Evolutionary conservation across 176 grass and related monocot species (phyloP).

Genomic region (Coix lacrymajobi): DNA sequence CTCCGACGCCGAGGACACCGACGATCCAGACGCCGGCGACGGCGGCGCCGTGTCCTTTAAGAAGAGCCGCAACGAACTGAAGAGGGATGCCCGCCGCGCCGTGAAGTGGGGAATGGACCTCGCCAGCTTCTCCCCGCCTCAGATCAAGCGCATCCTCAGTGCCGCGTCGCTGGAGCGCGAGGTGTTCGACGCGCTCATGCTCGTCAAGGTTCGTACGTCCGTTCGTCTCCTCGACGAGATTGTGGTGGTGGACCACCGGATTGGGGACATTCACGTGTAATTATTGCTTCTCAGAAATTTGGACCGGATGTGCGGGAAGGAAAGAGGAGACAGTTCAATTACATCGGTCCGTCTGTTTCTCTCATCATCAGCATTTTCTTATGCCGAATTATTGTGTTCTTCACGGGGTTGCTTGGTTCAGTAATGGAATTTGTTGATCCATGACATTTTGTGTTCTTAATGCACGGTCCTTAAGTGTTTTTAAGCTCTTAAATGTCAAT

Average conservation of each 20-base stretch:
- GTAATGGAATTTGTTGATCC: neutral
- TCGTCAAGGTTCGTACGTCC: slow-evolving; percentile 56
- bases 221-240: neutral
- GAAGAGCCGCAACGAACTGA: slow-evolving; percentile 81
- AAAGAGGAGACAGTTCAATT: slow-evolving; percentile 90
- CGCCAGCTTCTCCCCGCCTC: slow-evolving; percentile 57
- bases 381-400: neutral
- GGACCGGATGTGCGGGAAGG: slow-evolving; percentile 84
- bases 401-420: neutral
- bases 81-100: slow-evolving; percentile 74
- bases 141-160: slow-evolving; percentile 82
- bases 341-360: slow-evolving; percentile 55
- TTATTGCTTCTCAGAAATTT: slow-evolving; percentile 51
- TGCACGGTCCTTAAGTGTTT: too few species aligned
- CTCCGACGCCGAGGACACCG: slow-evolving; percentile 30
- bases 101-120: slow-evolving; percentile 88
- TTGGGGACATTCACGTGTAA: neutral
- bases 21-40: slow-evolving; percentile 1
- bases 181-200: slow-evolving; percentile 80
- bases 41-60: slow-evolving; percentile 2
- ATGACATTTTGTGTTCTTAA: too few species aligned
- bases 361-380: neutral
- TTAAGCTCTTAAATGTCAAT: neutral
- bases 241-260: neutral
- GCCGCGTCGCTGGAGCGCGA: slow-evolving; percentile 70